Evolutionary conservation across 2,329 filamentous ascomycete genomes (phyloP), one percentile per base, ranked within the genome.

Genomic region (Sclerotiophoma versabilis): DNA sequence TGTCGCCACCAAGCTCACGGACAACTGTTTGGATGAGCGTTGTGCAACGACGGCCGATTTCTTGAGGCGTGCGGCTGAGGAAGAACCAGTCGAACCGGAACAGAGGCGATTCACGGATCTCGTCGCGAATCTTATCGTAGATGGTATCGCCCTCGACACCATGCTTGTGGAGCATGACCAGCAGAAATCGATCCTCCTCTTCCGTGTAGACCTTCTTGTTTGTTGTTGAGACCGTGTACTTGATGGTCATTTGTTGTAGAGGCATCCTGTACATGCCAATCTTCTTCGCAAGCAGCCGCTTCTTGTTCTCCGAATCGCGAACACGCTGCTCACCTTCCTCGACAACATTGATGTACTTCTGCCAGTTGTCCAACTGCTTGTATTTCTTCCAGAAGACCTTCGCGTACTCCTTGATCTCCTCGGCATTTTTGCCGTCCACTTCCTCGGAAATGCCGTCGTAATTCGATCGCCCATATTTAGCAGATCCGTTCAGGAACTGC

Each of bases 31-130:
- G 96, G 60, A 99, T 86, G 46, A 99, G 83, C 1, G 96, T 99
- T 26, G 91, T 96, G 79, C 95, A 98, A 46, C 96, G 87, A 66
- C 95, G 88, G 58, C 92, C 90, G 65, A 99, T 89, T 77, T 99
- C 95, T 43, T 93, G 88, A 0, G 95, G 92, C 4, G 93, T 99
- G 38, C 95, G 87, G 74, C 91, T 96, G 33, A 99, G 83, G 82
- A 99, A 97, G 80, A 99, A 99, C 96, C 96, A 99, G 74, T 99
- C 95, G 69, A 99, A 99, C 32, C 95, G 87, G 84, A 99, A 99
- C 3, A 99, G 81, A 9, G 95, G 93, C 51, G 89, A 93, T 62
- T 97, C 92, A 27, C 93, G 89, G 62, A 99, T 96, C 73, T 98
- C 95, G 62, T 98, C 93, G n/a, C 95, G 89, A 71, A 99, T 96